Evolutionary conservation across 129 eudicot genomes (phyloP), one percentile per base, ranked within the genome.

Genomic region (Ambrosia artemisiifolia): DNA sequence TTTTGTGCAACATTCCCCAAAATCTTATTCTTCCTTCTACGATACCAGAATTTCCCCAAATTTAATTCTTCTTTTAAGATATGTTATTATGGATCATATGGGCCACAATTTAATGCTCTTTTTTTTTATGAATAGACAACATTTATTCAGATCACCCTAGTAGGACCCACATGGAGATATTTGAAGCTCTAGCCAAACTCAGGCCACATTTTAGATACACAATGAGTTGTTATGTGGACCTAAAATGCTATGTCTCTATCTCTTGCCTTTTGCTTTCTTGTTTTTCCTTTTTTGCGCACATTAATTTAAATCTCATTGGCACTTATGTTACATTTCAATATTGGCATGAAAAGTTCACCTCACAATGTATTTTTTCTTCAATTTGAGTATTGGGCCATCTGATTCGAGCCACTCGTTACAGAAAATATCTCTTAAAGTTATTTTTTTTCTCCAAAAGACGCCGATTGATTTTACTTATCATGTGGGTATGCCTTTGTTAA

Each of bases 141-240:
- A 20, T 5, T 7, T 12, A 2, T 70, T 54, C 53, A 70, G 13
- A 54, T 38, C 32, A 13, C 33, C n/a, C n/a, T 49, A 12, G 40
- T 38, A 20, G 36, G 36, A 43, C 65, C 65, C 32, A 70, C 64
- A 57, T 19, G 54, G 70, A 76, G 81, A 76, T 76, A 76, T 76
- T 50, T 46, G 4, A 61, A 76, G 69, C 54, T 5, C 44, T 11
- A 59, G 64, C 70, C 75, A 19, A 69, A 60, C 69, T 76, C n/a
- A 47, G 42, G 49, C 81, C 81, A 76, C 67, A 76, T 19, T 68
- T 36, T 68, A 20, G 32, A 32, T 46, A 76, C 81, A 69, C 57
- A 28, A 61, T 76, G 75, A 76, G 70, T 76, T 76, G 81, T 76
- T 76, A 12, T 69, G 75, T 69, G 81, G 81, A 76, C 81, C 75